These are phyloP conservation scores for Venturiaceae sp. DNA, from an alignment of 2,329 filamentous ascomycete genomes.

Conservation along the genomic window DNA sequence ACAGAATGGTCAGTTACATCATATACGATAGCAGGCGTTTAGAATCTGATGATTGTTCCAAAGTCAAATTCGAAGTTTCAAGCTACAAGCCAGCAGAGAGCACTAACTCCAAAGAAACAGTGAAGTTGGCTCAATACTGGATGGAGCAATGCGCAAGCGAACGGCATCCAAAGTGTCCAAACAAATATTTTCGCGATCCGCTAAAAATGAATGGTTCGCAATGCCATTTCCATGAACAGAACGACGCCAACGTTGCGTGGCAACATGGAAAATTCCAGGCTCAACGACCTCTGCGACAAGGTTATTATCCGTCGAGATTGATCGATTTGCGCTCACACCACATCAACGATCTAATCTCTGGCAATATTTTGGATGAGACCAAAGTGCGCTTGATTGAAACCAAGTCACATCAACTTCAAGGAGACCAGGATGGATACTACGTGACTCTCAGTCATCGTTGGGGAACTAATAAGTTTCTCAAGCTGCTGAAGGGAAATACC, in stretches of 20 bases:
- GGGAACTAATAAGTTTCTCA: neutral
- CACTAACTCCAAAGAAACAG: slow-evolving; percentile 3
- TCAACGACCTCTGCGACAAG: neutral
- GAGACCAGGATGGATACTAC: neutral
- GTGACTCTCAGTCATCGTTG: slow-evolving; percentile 8
- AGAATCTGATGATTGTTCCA: neutral
- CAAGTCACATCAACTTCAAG: neutral
- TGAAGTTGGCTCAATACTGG: slow-evolving; percentile 11
- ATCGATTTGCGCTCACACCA: neutral
- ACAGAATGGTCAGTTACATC: neutral
- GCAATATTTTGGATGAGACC: too few species aligned
- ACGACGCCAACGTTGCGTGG: too few species aligned
- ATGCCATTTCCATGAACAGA: too few species aligned
- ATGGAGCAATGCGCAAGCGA: slow-evolving; percentile 11
- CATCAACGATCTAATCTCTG: too few species aligned
- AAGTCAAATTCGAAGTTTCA: neutral
- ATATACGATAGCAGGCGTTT: neutral
- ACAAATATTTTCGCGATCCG: too few species aligned
- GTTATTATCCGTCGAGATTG: neutral
- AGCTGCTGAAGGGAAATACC: neutral
- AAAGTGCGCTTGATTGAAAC: neutral
- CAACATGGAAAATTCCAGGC: too few species aligned
- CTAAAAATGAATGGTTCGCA: too few species aligned
- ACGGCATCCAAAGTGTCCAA: slow-evolving; percentile 5
- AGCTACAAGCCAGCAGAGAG: neutral